Percentiles rank a stretch among this genome's conserved stretches.
Conservation (phyloP, 768 basidiomycete species). For the Mycena albidolilacea region DNA sequence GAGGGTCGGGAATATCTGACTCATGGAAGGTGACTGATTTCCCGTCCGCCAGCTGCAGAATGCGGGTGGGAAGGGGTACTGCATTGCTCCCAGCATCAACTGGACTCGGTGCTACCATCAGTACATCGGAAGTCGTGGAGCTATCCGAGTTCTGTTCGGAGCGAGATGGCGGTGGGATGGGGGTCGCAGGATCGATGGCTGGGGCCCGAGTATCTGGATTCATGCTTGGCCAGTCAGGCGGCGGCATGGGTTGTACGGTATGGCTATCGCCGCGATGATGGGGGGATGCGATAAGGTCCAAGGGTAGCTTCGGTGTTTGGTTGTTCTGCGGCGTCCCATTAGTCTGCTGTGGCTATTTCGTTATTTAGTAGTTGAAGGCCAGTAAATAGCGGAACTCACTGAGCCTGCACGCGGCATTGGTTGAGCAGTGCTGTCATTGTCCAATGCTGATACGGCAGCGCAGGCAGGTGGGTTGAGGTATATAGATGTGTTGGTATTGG, state of each 20-base stretch:
- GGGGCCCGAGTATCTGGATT: not conserved
- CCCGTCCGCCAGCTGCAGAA: not conserved
- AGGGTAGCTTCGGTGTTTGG: not conserved
- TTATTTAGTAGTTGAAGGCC: not conserved
- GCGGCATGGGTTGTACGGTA: not conserved
- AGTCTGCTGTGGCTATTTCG: not conserved
- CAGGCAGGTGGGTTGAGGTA: too few species aligned
- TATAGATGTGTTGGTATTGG: too few species aligned
- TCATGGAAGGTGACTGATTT: slow-evolving; percentile 33
- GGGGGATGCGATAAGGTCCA: not conserved
- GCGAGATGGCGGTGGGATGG: not conserved
- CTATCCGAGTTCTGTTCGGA: not conserved
- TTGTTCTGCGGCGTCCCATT: not conserved
- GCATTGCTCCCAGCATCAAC: not conserved
- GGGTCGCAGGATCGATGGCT: not conserved
- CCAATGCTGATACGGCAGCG: too few species aligned
- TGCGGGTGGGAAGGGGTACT: not conserved
- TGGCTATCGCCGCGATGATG: not conserved
- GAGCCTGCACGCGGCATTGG: not conserved
- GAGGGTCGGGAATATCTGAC: slow-evolving; percentile 42
- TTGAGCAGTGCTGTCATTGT: too few species aligned
- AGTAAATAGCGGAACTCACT: not conserved
- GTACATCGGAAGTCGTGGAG: not conserved
- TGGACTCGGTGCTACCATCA: too few species aligned
- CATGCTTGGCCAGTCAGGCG: not conserved